Evolutionary conservation across 805 yeast species (phyloP), one percentile per base, ranked within the genome.

Genomic region (Candida loeiensis): DNA sequence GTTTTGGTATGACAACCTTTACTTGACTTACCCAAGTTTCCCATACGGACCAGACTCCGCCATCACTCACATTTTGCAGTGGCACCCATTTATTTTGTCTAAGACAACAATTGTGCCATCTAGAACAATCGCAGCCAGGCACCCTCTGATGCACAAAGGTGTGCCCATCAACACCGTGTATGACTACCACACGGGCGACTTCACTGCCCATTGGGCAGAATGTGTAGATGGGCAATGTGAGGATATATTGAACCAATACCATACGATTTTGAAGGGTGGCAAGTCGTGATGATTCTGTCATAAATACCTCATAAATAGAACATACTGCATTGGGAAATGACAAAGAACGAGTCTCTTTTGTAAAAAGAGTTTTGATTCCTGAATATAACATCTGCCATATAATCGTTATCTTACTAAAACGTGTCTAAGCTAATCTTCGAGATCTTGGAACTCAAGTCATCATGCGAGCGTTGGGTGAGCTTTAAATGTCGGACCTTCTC

Each of bases 51-150:
- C 80, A 4, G 79, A 77, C 43, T 71, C 75, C n/a, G 90, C 93
- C 0, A 56, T 91, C 31, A 76, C 86, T n/a, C 98, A 93, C 58
- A 69, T 89, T 33, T 69, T 89, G 50, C 97, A 88, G 61, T 93
- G 98, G 99, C 99, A 91, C 58, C 95, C 96, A 9, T 78, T 76
- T 20, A 64, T 85, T 19, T 69, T 93, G 49, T 74, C 84, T 40
- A 83, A 79, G 53, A 71, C 93, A 3, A 83, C 88, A 0, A 59
- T 91, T 12, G 76, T 93, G 1, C 85, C 88, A 6, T 49, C 71
- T 3, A 63, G 67, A 43, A 56, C 68, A 9, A 64, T 69, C 13
- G 51, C 61, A 35, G 58, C 72, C 4, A 45, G 47, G 22, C 60
- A 59, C 36, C 38, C 53, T 12, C 49, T 45, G 3, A 41, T 37